phyloP scores from a whole-genome alignment of 768 basidiomycete genomes.

The Mycena crocata region DNA sequence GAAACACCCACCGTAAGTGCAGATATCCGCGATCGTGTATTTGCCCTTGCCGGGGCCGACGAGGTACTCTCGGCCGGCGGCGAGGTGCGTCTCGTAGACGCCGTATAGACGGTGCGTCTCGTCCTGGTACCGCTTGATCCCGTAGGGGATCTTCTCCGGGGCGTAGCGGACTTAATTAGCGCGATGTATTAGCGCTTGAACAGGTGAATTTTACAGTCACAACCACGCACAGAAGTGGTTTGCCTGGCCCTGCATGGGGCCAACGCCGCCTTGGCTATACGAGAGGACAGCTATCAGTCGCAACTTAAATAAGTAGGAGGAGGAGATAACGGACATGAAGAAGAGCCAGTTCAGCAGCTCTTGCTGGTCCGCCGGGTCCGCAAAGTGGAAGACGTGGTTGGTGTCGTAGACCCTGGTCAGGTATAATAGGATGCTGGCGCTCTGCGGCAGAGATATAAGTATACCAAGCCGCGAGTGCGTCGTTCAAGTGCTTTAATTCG shows the following conservation, averaged over 20 bases:
- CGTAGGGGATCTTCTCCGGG: constrained; percentile 17
- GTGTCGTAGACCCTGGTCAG: constrained; percentile 15
- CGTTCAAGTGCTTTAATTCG: neutral
- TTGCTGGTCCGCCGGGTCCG: constrained; percentile 14
- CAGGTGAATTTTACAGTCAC: too few species aligned
- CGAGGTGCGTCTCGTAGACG: constrained; percentile 14
- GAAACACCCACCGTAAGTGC: constrained; percentile 10
- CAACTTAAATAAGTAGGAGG: constrained; percentile 1
- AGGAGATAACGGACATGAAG: constrained; percentile 12
- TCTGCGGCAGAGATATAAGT: constrained; percentile 5
- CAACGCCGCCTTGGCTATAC: constrained; percentile 10
- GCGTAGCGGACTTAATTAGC: constrained; percentile 13
- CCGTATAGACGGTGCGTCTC: constrained; percentile 16
- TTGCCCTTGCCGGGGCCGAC: constrained; percentile 16
- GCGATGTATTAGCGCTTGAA: constrained; percentile 3
- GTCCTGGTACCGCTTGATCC: constrained; percentile 14
- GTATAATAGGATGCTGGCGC: constrained; percentile 15
- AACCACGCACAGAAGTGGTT: constrained; percentile 14
- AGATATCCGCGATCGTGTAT: constrained; percentile 16
- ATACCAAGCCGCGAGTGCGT: neutral
- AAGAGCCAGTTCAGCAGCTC: constrained; percentile 13
- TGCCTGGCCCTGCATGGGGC: constrained; percentile 17
- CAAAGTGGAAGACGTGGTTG: constrained; percentile 16
- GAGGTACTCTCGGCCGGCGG: constrained; percentile 11
- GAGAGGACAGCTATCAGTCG: neutral